Conservation (phyloP, 192 early-diverging fungal species). For the Coemansia sp. region DNA sequence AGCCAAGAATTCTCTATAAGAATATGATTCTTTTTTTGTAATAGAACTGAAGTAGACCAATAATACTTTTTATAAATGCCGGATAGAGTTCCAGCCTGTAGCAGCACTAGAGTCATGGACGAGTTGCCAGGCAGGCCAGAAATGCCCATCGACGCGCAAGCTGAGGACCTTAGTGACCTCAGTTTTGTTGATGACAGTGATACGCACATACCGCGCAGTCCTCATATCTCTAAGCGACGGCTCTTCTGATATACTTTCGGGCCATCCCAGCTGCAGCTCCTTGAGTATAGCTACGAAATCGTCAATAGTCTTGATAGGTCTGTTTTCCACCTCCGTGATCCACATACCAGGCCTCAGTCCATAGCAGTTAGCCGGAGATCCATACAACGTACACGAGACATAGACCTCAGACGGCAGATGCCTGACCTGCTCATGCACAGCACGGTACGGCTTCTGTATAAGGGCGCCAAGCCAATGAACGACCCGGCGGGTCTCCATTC, state of each 20-base stretch:
- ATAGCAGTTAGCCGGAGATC: constrained; percentile 72
- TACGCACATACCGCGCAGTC: constrained; percentile 41
- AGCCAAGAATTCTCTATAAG: constrained; percentile 26
- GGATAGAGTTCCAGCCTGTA: constrained; percentile 58
- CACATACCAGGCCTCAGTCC: constrained; percentile 74
- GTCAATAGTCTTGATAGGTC: constrained; percentile 63
- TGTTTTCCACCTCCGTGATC: constrained; percentile 75
- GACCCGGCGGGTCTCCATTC: constrained; percentile 69
- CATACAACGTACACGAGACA: constrained; percentile 73
- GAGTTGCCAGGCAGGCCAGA: constrained; percentile 76
- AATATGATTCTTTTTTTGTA: background rate
- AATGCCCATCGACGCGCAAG: constrained; percentile 74
- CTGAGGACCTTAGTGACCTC: constrained; percentile 71
- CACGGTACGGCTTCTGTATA: constrained; percentile 74
- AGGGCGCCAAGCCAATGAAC: constrained; percentile 89
- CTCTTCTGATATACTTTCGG: background rate
- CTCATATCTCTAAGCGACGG: constrained; percentile 1
- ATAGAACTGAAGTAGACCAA: constrained; percentile 7
- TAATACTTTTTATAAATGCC: constrained; percentile 5
- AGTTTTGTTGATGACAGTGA: constrained; percentile 56
- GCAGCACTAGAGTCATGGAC: constrained; percentile 52
- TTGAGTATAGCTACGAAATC: constrained; percentile 62
- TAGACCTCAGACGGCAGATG: constrained; percentile 68
- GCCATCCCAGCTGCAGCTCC: constrained; percentile 30
- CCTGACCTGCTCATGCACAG: constrained; percentile 73